phyloP scores from a whole-genome alignment of 2,329 filamentous ascomycete genomes.

The Alternaria triticina region DNA sequence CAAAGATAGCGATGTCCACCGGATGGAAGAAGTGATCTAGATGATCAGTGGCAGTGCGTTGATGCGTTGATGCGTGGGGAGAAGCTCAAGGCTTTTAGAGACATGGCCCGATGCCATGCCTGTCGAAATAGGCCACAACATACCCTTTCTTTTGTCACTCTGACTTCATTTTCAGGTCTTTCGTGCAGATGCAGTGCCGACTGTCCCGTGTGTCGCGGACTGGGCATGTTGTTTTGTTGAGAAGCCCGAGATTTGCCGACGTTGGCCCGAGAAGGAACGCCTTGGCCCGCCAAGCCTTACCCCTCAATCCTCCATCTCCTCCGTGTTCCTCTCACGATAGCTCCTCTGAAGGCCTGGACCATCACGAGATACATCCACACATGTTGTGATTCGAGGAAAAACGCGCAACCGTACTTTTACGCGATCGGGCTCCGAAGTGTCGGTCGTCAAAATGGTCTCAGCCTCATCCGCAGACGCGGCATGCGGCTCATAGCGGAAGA shows the following conservation, averaged over 20 bases:
- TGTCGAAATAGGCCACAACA: neutral
- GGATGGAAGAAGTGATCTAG: constrained; percentile 21
- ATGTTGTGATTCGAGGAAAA: constrained; percentile 8
- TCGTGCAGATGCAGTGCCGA: neutral
- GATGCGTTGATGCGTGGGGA: neutral
- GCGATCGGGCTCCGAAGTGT: neutral
- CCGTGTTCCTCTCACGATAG: neutral
- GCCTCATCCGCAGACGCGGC: neutral
- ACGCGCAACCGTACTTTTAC: neutral
- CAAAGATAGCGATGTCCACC: constrained; percentile 29
- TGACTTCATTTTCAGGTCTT: too few species aligned
- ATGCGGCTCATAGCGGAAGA: neutral
- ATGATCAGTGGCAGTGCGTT: neutral
- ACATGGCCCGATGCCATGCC: neutral
- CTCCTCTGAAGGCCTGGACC: neutral
- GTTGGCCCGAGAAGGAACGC: neutral
- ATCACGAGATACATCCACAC: neutral
- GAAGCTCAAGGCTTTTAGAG: neutral
- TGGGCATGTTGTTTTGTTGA: neutral
- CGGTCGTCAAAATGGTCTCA: neutral
- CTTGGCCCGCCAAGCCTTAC: constrained; percentile 4
- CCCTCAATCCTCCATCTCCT: constrained; percentile 4
- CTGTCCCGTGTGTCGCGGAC: neutral
- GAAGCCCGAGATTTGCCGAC: neutral
- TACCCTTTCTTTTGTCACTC: neutral